Base-by-base conservation (phyloP, 2,329 filamentous ascomycete species). In the Aspergillus vadensis region DNA sequence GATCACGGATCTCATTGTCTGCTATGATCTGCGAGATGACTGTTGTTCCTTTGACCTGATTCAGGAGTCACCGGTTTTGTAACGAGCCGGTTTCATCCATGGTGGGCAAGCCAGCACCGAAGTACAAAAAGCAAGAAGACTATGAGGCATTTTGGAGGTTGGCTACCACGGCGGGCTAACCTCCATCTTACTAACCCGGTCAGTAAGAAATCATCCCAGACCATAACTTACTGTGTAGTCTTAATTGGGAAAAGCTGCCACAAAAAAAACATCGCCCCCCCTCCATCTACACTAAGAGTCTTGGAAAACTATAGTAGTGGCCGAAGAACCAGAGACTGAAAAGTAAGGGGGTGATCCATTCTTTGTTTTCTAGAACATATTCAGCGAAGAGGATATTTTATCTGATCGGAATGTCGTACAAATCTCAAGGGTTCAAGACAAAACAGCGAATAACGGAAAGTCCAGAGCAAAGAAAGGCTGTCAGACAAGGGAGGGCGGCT, bases 341-440 rank as follows among this genome's bases (percentile, higher is more conserved):
- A 47, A 44, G 53, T 32, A 47, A 55, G 53, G 53, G 52, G 43
- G 6, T 47, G 15, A n/a, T 30, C 43, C 39, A 44, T 47, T 43
- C 23, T 32, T 36, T 36, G 32, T 36, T 14, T 59, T 59, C 57
- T 54, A 48, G 57, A 54, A 54, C 51, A 50, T 54, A 39, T 38
- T 48, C 27, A 25, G 48, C 27, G 25, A 39, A 27, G 39, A 55
- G 36, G 47, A 56, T 49, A 59, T 56, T 56, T 54, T 47, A 48
- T 59, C 57, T 59, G 58, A 60, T 60, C 52, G 58, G 59, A 62
- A 64, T 62, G 62, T 64, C 41, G 55, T 58, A 64, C 62, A 58
- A 60, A 64, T 64, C 59, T 62, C 23, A 36, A 36, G 44, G 50
- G 51, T n/a, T 17, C 5, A n/a, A 17, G 30, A 32, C 53, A 36